Conservation (phyloP, 208 protist genomes). For the Leishmania turanica region DNA sequence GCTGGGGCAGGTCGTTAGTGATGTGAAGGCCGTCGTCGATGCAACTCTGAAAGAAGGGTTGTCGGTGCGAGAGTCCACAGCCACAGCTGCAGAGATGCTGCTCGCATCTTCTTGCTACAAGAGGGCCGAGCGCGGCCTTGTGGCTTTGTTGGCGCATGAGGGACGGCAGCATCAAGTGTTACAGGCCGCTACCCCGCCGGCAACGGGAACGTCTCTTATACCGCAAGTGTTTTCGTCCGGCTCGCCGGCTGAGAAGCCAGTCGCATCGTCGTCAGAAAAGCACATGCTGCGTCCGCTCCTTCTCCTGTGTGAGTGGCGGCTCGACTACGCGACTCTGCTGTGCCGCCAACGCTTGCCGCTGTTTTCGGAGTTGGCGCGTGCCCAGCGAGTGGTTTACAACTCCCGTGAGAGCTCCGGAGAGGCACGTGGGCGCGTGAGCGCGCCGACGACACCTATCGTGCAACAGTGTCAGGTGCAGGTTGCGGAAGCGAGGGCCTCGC, state of each 20-base stretch:
- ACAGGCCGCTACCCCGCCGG: neutral
- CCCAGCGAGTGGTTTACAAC: neutral
- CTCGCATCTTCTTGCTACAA: neutral
- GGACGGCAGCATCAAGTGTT: neutral
- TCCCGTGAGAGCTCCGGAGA: neutral
- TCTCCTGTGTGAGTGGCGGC: neutral
- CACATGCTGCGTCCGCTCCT: neutral
- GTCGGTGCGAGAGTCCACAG: neutral
- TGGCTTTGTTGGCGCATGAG: slow-evolving; percentile 1
- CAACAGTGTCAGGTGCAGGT: neutral
- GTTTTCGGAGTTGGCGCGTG: slow-evolving; percentile 10
- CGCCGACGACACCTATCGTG: neutral
- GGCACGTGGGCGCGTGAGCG: too few relatives aligned
- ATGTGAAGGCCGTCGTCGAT: neutral
- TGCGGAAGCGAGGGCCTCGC: neutral
- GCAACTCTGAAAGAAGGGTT: neutral
- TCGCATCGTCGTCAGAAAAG: neutral
- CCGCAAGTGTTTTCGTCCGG: neutral
- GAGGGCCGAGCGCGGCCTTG: neutral
- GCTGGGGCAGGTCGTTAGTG: neutral
- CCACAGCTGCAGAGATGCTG: neutral
- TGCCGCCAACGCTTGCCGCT: neutral
- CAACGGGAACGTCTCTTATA: neutral
- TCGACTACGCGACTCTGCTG: neutral
- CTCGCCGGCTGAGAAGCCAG: neutral